phyloP scores from a whole-genome alignment of 345 rosid species.

The Populus deltoides region DNA sequence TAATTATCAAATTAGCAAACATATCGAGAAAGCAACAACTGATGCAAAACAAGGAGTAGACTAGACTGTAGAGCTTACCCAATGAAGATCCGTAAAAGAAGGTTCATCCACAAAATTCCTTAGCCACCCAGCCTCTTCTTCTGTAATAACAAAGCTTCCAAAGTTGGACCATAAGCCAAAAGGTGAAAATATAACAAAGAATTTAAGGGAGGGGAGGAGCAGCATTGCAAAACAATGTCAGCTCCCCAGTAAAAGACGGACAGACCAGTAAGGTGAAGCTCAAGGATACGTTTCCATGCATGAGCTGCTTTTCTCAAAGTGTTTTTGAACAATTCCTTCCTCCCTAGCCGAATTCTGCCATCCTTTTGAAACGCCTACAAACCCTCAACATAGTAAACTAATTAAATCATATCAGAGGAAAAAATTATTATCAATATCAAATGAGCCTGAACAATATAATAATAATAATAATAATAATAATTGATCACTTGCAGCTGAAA shows the following conservation, averaged over 20 bases:
- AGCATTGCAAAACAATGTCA: not conserved
- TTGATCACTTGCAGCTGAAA: not conserved
- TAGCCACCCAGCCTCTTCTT: conserved; percentile 71
- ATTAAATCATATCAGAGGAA: not conserved
- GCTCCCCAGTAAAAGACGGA: not conserved
- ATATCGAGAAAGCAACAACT: not conserved
- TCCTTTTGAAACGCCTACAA: conserved; percentile 75
- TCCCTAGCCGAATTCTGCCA: conserved; percentile 54
- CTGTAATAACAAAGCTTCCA: conserved; percentile 43
- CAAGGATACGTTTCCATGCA: conserved; percentile 81
- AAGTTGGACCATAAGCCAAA: not conserved
- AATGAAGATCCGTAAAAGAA: conserved; percentile 87
- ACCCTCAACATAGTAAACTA: not conserved
- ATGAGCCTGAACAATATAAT: not conserved
- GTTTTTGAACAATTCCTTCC: conserved; percentile 93
- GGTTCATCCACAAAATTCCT: conserved; percentile 82
- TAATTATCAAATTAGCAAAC: not conserved
- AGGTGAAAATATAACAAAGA: not conserved
- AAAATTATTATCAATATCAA: not conserved
- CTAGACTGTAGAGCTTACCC: conserved; percentile 46
- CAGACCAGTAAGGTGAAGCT: conserved; percentile 80
- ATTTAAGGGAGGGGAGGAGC: not conserved
- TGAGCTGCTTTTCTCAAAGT: conserved; percentile 79
- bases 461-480: not conserved
- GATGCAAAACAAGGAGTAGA: not conserved